Conservation (phyloP, 805 yeast genomes). For the Cephaloascus albidus region DNA sequence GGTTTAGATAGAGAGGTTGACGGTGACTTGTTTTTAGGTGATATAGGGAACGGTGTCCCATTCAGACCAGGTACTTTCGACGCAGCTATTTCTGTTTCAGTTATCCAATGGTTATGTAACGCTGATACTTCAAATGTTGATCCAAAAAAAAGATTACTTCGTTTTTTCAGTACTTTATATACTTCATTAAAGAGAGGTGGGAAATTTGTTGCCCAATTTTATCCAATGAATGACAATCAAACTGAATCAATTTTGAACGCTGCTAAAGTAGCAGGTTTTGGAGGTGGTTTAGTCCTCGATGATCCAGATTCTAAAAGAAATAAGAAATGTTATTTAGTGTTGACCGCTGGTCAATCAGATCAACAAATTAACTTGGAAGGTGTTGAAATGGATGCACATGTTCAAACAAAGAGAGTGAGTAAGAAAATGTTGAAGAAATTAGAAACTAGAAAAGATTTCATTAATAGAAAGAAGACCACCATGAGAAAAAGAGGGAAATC, state of each 20-base stretch:
- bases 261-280: constrained; percentile 92
- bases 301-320: constrained; percentile 89
- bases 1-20: constrained; percentile 89
- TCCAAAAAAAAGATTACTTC: constrained; percentile 71
- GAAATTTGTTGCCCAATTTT: constrained; percentile 94
- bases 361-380: constrained; percentile 70
- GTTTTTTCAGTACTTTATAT: constrained; percentile 83
- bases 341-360: constrained; percentile 79
- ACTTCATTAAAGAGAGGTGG: constrained; percentile 89
- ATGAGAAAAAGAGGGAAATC: constrained; percentile 85
- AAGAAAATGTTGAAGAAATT: constrained; percentile 41
- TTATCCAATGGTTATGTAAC: constrained; percentile 96
- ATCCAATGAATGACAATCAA: constrained; percentile 86
- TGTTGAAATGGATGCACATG: constrained; percentile 68
- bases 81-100: constrained; percentile 91
- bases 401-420: constrained; percentile 27
- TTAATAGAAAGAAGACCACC: constrained; percentile 84
- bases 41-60: constrained; percentile 91
- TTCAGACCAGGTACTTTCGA: constrained; percentile 95
- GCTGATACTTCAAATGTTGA: constrained; percentile 80
- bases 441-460: constrained; percentile 75
- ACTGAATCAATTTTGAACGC: constrained; percentile 67
- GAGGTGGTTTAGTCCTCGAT: constrained; percentile 91
- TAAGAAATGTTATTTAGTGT: constrained; percentile 81
- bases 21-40: constrained; percentile 86